Conservation (phyloP, 2,329 filamentous ascomycete genomes). For the Apiospora marii region DNA sequence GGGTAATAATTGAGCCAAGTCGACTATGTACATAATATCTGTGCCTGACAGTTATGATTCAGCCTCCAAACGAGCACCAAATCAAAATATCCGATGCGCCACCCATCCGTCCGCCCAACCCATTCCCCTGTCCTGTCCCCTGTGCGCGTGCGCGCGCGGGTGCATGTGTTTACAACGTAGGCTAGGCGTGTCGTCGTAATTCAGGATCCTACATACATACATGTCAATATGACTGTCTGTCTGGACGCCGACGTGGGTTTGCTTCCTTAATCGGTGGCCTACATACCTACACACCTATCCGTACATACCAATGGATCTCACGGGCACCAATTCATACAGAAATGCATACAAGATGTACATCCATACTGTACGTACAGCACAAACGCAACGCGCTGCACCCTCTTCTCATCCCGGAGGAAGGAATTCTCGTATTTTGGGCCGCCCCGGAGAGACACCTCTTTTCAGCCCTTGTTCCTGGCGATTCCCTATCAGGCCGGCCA, state of each 20-base stretch:
- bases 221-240: not conserved
- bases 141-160: not conserved
- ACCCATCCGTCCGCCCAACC: not conserved
- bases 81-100: constrained; percentile 17
- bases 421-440: constrained; percentile 24
- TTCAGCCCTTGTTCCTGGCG: not conserved
- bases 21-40: not conserved
- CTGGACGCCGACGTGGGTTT: constrained; percentile 8
- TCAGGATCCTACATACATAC: not conserved
- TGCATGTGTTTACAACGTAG: not conserved
- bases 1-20: constrained; percentile 14
- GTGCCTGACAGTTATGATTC: constrained; percentile 17
- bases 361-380: not conserved
- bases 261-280: constrained; percentile 8
- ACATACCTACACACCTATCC: no score
- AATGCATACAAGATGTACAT: not conserved
- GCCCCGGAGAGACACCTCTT: constrained; percentile 22
- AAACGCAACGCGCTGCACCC: constrained; percentile 26
- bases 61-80: constrained; percentile 20
- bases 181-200: not conserved
- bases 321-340: not conserved
- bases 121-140: not conserved
- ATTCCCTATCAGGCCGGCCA: not conserved
- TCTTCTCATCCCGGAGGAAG: constrained; percentile 25
- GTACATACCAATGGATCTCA: not conserved